Base-by-base conservation (phyloP, 116 monocot species). In the Posidonia oceanica region DNA sequence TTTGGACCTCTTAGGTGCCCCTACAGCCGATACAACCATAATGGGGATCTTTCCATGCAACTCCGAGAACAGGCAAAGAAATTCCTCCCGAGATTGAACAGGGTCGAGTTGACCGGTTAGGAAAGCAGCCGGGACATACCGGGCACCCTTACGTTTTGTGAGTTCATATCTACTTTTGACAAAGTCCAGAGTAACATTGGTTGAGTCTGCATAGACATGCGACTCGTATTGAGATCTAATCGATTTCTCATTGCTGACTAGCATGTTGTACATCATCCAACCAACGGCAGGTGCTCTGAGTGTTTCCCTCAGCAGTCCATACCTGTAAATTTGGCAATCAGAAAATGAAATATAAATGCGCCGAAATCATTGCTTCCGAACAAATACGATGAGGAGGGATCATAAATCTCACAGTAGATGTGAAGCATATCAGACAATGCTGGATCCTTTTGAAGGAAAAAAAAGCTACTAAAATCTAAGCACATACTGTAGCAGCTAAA, bases 181-280 rank as follows among this genome's bases (percentile, higher is more conserved):
- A 7, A 95, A 76, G 68, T 62, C 73, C 12, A 78, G 79, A 0
- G 95, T 95, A 20, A 95, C 91, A 70, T 95, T 95, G 58, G 74
- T 52, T 2, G 95, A 82, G 71, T 95, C 78, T 14, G 95, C 91
- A 76, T 95, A 95, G 29, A 95, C 95, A 76, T 95, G 91, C 12
- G 95, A 95, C 54, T 81, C 88, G 76, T 95, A 95, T 72, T 95
- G 95, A 40, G 91, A 86, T 73, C 84, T 72, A 65, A 95, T 91
- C 1, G 95, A 70, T 56, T 88, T 95, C 77, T 95, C 84, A 37
- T 95, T 95, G 86, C 91, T 95, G 36, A 95, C 91, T 7, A 95
- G 88, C 60, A 88, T 70, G 63, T 86, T 95, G 81, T 95, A 95
- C 88, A 95, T 86, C 86, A 91, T 84, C 91, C 88, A 88, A 66